A percentile compares a stretch with the other conserved stretches of the same genome.
phyloP scores from a whole-genome alignment of 305 asterid species.

The Rubia balearica region DNA sequence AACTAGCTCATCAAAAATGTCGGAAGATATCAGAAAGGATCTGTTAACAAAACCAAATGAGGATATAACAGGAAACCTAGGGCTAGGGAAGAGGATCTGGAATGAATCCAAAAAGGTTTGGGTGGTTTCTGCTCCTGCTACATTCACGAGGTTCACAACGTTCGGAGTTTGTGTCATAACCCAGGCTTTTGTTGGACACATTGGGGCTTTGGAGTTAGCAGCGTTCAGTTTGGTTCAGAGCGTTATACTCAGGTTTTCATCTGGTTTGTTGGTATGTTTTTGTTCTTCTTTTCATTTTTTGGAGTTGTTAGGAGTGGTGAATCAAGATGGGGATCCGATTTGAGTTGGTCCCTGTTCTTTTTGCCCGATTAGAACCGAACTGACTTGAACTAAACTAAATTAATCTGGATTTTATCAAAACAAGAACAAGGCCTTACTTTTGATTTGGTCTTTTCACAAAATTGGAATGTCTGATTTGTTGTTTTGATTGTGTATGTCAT shows the following conservation, averaged over 20 bases:
- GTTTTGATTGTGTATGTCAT: neutral
- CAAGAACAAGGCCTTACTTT: too few relatives aligned
- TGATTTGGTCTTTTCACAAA: too few relatives aligned
- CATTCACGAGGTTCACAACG: constrained; percentile 45
- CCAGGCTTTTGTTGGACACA: constrained; percentile 66
- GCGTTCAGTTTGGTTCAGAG: constrained; percentile 44
- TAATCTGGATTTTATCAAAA: too few relatives aligned
- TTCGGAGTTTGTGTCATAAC: constrained; percentile 44
- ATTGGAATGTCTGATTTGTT: too few relatives aligned
- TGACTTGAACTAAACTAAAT: too few relatives aligned
- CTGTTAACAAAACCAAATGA: constrained; percentile 3
- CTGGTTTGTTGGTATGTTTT: constrained; percentile 38
- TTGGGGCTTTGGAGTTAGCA: constrained; percentile 59
- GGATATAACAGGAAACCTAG: constrained; percentile 25
- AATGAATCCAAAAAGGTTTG: constrained; percentile 57
- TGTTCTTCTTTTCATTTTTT: neutral
- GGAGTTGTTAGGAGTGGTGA: neutral
- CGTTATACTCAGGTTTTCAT: constrained; percentile 37
- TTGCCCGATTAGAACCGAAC: too few relatives aligned
- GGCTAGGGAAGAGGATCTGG: constrained; percentile 20
- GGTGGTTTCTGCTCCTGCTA: constrained; percentile 57
- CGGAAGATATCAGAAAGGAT: neutral
- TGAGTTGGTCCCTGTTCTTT: too few relatives aligned
- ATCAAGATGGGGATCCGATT: neutral
- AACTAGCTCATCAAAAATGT: neutral